Evolutionary conservation across 345 rosid species (phyloP).

Genomic region (Rhodamnia argentea): DNA sequence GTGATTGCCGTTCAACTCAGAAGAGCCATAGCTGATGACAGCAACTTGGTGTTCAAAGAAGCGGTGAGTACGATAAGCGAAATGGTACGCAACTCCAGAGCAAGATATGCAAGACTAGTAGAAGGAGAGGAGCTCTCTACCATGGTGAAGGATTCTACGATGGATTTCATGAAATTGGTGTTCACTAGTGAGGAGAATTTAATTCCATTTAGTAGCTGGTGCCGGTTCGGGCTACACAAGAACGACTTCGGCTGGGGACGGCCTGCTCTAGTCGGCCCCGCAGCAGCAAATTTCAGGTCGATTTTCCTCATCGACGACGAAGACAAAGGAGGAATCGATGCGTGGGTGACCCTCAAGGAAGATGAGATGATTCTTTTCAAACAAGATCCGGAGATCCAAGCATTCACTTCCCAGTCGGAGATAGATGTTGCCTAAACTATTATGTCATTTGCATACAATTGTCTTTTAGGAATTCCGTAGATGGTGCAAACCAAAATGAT

Average conservation of each 20-base stretch:
- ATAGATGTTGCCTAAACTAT: background rate
- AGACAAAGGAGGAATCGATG: conserved; percentile 27
- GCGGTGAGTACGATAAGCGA: background rate
- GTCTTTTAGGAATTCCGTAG: background rate
- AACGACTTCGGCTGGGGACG: conserved; percentile 46
- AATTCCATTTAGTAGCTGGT: conserved; percentile 19
- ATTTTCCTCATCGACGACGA: conserved; percentile 24
- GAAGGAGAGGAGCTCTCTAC: background rate
- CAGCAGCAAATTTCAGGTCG: conserved; percentile 8
- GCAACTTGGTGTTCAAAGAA: background rate
- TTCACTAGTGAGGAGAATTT: background rate
- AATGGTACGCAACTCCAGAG: background rate
- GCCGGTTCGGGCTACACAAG: conserved; percentile 19
- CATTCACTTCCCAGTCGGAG: background rate
- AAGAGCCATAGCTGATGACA: background rate
- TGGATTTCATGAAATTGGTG: background rate
- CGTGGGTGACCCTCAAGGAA: conserved; percentile 26
- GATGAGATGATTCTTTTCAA: background rate
- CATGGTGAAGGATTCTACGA: background rate
- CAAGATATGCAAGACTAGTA: background rate
- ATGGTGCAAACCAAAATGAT: background rate
- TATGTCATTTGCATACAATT: background rate
- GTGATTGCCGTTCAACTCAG: background rate
- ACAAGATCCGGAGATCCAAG: background rate
- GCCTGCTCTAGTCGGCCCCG: conserved; percentile 27